Conservation (phyloP, 768 basidiomycete species). For the Amanita jacksonii region DNA sequence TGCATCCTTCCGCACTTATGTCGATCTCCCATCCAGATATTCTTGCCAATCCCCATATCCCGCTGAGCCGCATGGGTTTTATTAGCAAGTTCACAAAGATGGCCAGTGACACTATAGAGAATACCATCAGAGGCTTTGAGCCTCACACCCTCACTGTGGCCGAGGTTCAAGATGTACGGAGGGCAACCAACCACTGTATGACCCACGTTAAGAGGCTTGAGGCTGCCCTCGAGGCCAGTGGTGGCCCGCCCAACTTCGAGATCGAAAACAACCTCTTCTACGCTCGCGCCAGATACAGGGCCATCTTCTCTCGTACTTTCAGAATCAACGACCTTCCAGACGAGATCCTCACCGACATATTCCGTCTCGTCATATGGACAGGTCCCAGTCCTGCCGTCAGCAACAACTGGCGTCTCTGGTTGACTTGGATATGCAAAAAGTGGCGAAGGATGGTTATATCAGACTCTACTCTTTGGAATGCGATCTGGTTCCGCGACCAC, state of each 20-base stretch:
- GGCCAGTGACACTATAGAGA: background rate
- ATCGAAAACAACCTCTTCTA: constrained; percentile 23
- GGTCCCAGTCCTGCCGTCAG: constrained; percentile 24
- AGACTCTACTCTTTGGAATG: constrained; percentile 52
- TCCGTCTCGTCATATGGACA: constrained; percentile 54
- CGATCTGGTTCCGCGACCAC: constrained; percentile 51
- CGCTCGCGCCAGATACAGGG: constrained; percentile 23
- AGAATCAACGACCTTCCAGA: constrained; percentile 52
- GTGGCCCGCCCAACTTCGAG: background rate
- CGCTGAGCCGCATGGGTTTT: no score
- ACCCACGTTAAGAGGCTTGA: background rate
- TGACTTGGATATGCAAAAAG: constrained; percentile 51
- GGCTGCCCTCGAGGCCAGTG: background rate
- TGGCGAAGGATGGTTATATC: constrained; percentile 42
- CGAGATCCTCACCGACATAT: constrained; percentile 58
- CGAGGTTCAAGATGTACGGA: constrained; percentile 8
- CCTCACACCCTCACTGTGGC: constrained; percentile 9
- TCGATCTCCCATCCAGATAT: background rate
- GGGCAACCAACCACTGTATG: constrained; percentile 13
- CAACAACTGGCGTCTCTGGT: constrained; percentile 29
- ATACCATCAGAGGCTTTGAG: background rate
- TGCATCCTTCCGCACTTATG: background rate
- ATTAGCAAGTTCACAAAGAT: background rate
- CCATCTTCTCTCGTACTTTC: constrained; percentile 32
- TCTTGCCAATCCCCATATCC: no score